Percentiles rank a stretch among this genome's conserved stretches.
phyloP scores from a whole-genome alignment of 331 rosid genomes.

The Pyrus hybrid region DNA sequence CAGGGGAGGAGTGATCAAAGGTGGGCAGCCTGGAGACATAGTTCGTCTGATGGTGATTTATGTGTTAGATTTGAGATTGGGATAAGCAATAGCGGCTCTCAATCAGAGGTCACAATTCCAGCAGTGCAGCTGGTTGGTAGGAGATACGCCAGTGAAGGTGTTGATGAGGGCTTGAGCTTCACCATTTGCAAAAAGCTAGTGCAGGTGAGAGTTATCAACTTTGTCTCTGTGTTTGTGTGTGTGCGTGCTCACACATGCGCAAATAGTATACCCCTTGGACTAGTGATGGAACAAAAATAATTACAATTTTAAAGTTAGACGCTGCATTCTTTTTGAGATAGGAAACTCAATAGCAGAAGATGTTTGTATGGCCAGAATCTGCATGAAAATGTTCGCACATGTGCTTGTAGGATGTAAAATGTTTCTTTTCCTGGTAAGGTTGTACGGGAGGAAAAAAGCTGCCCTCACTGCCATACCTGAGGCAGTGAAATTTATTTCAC shows the following conservation, averaged over 20 bases:
- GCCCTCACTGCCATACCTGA: background rate
- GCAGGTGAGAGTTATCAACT: constrained; percentile 52
- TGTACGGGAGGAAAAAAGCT: background rate
- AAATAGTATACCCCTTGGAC: background rate
- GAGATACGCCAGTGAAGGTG: constrained; percentile 55
- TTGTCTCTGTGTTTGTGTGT: background rate
- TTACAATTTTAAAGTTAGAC: background rate
- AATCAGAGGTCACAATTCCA: constrained; percentile 41
- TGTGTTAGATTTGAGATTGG: constrained; percentile 79
- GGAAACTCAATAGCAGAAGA: background rate
- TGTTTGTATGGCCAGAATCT: background rate
- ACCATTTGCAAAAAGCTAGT: constrained; percentile 79
- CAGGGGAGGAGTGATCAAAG: constrained; percentile 86
- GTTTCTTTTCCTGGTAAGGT: background rate
- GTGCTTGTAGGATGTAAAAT: background rate
- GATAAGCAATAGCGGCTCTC: constrained; percentile 45
- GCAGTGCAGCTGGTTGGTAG: constrained; percentile 27
- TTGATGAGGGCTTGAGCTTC: constrained; percentile 80
- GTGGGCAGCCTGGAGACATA: constrained; percentile 77
- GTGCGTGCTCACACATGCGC: background rate
- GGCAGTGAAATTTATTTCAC: background rate
- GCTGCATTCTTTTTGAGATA: background rate
- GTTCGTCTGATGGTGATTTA: constrained; percentile 70
- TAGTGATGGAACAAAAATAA: background rate
- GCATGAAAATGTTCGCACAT: background rate